Conservation (phyloP, 306 rosid species). For the Begonia fuchsioides region DNA sequence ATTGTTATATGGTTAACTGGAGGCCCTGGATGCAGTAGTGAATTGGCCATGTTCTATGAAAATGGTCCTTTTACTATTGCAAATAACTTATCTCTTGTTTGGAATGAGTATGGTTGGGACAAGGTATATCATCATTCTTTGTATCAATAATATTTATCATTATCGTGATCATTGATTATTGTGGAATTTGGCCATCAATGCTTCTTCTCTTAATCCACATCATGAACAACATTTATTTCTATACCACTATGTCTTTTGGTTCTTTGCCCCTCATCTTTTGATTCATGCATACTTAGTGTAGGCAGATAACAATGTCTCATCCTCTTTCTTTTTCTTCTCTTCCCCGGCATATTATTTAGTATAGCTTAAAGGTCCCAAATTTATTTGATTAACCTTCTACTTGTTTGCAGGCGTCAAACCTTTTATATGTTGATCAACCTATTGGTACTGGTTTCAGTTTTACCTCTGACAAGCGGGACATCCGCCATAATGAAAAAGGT, state of each 20-base stretch:
- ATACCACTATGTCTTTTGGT: too few species aligned
- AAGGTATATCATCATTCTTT: conserved; percentile 30
- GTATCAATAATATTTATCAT: neutral
- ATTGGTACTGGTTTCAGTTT: conserved; percentile 95
- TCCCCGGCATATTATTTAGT: neutral
- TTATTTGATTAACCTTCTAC: neutral
- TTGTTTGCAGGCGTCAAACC: conserved; percentile 68
- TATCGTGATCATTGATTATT: too few species aligned
- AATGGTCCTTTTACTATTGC: conserved; percentile 90
- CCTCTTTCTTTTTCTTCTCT: too few species aligned
- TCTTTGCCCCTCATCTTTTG: too few species aligned
- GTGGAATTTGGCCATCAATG: too few species aligned
- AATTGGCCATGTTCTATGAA: conserved; percentile 86
- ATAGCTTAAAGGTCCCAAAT: neutral
- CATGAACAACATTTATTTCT: too few species aligned
- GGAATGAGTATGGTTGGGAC: conserved; percentile 96
- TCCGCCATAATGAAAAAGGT: conserved; percentile 79
- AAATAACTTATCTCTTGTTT: conserved; percentile 71
- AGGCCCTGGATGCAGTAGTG: conserved; percentile 99
- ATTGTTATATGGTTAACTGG: conserved; percentile 96
- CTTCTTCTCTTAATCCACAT: too few species aligned
- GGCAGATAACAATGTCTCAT: neutral
- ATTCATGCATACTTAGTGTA: too few species aligned
- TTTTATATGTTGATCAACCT: conserved; percentile 91
- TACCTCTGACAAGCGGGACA: conserved; percentile 54